These are phyloP conservation scores for Zygosaccharomyces pseudobailii DNA, from an alignment of 1,139 yeast species.

Conservation along the genomic window DNA sequence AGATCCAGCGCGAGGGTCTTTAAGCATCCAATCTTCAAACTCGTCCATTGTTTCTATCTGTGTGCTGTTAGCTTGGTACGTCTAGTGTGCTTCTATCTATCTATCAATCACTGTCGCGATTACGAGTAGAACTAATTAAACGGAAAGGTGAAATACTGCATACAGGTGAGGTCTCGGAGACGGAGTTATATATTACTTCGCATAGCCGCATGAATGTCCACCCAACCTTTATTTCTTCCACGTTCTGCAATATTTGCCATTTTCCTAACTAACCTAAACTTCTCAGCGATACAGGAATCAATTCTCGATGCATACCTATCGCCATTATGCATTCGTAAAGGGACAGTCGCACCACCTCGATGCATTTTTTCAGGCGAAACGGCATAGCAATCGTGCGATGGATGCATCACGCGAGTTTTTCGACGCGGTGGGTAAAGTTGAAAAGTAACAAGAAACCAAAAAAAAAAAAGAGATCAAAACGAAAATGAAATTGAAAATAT, in stretches of 20 bases:
- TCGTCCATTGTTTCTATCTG: not conserved
- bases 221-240: not conserved
- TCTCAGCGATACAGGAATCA: not conserved
- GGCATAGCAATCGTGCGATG: not conserved
- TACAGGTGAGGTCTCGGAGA: not conserved
- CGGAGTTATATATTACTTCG: not conserved
- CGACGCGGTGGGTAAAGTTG: not conserved
- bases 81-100: not conserved
- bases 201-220: conserved; percentile 4
- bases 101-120: no score
- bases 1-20: conserved; percentile 10
- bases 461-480: not conserved
- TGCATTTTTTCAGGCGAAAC: not conserved
- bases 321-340: conserved; percentile 3
- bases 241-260: not conserved
- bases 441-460: not conserved
- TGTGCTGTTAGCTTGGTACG: not conserved
- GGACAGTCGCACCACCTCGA: conserved; percentile 2
- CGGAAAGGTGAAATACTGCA: not conserved
- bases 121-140: no score
- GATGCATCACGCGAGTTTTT: conserved; percentile 5
- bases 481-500: no score
- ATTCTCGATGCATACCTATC: not conserved
- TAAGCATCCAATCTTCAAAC: conserved; percentile 15
- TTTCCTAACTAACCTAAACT: not conserved